phyloP scores from a whole-genome alignment of 1,284 basidiomycete species.

The Porphyrellus sp. region DNA sequence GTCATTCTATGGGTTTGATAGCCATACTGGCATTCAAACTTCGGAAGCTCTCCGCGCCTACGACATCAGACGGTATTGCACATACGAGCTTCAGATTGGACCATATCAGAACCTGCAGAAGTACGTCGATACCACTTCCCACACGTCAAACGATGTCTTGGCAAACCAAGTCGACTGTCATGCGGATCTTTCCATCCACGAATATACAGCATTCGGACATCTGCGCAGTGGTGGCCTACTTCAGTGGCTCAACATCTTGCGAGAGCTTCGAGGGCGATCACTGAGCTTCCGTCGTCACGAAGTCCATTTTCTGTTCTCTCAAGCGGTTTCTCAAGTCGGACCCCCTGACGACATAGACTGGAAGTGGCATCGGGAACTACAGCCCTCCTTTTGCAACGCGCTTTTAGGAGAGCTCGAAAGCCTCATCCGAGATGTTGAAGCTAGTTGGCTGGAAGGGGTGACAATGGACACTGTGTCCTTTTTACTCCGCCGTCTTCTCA shows the following conservation, averaged over 20 bases:
- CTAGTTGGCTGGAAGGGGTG: background rate
- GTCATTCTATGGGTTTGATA: constrained; percentile 23
- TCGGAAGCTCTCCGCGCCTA: constrained; percentile 10
- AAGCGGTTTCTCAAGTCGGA: background rate
- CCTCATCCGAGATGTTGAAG: background rate
- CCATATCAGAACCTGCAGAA: too few relatives aligned
- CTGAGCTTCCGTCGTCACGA: background rate
- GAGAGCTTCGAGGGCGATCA: background rate
- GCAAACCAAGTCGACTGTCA: too few relatives aligned
- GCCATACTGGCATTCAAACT: constrained; percentile 12
- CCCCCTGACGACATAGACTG: constrained; percentile 3
- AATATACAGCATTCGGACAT: too few relatives aligned
- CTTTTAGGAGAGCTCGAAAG: background rate
- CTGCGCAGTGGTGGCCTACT: too few relatives aligned
- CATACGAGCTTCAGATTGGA: constrained; percentile 29
- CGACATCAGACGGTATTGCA: constrained; percentile 30
- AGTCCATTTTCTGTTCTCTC: background rate
- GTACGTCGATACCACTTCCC: too few relatives aligned
- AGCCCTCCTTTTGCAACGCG: background rate
- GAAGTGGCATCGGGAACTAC: constrained; percentile 2
- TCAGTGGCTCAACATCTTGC: background rate
- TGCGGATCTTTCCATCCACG: too few relatives aligned
- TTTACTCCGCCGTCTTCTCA: background rate
- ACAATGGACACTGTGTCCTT: background rate
- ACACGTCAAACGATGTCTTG: too few relatives aligned